Conservation (phyloP, 805 yeast genomes). For the Saturnispora ahearnii region DNA sequence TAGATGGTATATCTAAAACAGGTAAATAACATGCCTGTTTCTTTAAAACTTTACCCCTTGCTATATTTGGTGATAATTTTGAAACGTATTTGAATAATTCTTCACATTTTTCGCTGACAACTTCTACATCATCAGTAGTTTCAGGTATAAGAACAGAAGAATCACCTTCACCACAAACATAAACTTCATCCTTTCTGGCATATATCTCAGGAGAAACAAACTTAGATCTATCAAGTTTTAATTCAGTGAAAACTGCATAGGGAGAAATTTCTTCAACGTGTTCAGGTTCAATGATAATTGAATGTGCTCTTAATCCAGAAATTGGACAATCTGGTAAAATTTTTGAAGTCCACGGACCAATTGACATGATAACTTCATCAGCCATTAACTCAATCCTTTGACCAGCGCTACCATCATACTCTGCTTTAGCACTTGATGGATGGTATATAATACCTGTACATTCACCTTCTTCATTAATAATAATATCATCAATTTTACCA, state of each 20-base stretch:
- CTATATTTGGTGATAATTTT: constrained; percentile 57
- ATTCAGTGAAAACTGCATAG: constrained; percentile 88
- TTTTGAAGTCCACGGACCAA: constrained; percentile 96
- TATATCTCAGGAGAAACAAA: constrained; percentile 90
- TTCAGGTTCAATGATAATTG: constrained; percentile 82
- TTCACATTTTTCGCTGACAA: constrained; percentile 80
- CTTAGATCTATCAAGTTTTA: constrained; percentile 55
- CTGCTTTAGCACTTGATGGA: constrained; percentile 30
- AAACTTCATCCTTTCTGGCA: constrained; percentile 91
- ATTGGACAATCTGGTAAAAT: constrained; percentile 90
- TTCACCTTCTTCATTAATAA: constrained; percentile 53
- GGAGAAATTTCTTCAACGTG: constrained; percentile 70
- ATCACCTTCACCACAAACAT: constrained; percentile 96
- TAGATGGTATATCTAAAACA: constrained; percentile 84
- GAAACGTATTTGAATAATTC: constrained; percentile 77
- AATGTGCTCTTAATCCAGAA: constrained; percentile 88
- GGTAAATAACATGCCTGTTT: constrained; percentile 95
- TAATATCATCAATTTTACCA: constrained; percentile 72
- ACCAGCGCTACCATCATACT: constrained; percentile 23
- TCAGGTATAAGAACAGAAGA: constrained; percentile 86
- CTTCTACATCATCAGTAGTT: constrained; percentile 87
- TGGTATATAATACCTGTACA: constrained; percentile 66
- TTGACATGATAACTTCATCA: constrained; percentile 73
- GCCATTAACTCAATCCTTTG: constrained; percentile 44
- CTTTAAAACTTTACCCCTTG: constrained; percentile 64